A percentile compares a stretch with the other conserved stretches of the same genome.
Evolutionary conservation across 805 yeast genomes (phyloP).

Genomic region (Cyberlindnera xylosilytica): DNA sequence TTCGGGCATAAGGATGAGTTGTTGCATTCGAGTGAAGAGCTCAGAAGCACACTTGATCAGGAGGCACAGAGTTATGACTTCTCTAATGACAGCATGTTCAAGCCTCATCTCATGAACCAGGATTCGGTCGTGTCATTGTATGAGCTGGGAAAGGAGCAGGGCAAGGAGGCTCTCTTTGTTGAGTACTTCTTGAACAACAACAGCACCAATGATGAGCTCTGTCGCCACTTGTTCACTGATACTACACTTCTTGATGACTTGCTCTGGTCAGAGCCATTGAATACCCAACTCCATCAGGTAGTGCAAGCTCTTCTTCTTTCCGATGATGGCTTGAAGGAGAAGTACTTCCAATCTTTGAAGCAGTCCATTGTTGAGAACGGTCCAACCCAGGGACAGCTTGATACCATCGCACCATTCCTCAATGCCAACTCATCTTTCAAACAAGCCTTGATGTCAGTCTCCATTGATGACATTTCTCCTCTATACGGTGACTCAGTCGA

Average conservation of each 20-base stretch:
- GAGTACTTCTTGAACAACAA: constrained; percentile 21
- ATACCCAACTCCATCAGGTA: constrained; percentile 7
- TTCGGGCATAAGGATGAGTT: constrained; percentile 29
- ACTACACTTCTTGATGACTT: constrained; percentile 14
- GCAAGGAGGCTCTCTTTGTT: constrained; percentile 23
- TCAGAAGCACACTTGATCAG: constrained; percentile 22
- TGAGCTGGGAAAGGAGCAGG: constrained; percentile 22
- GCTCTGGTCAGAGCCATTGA: constrained; percentile 10
- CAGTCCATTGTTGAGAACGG: constrained; percentile 3
- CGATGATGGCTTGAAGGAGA: constrained; percentile 5
- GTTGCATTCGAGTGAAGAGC: constrained; percentile 17
- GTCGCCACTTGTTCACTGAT: constrained; percentile 9
- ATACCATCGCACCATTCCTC: constrained; percentile 15
- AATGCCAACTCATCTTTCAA: constrained; percentile 6
- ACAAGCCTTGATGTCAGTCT: background rate
- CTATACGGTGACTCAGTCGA: constrained; percentile 32
- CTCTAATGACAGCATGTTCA: constrained; percentile 28
- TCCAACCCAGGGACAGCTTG: background rate
- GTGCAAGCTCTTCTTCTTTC: constrained; percentile 2
- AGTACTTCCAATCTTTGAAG: constrained; percentile 12
- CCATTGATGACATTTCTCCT: constrained; percentile 10
- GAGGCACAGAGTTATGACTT: constrained; percentile 28
- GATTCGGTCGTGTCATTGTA: constrained; percentile 35
- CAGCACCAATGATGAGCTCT: constrained; percentile 9
- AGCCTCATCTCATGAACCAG: constrained; percentile 31